A percentile compares a stretch with the other conserved stretches of the same genome.
Conservation (phyloP, 352 stramenopile species). For the Pythium brassicae region DNA sequence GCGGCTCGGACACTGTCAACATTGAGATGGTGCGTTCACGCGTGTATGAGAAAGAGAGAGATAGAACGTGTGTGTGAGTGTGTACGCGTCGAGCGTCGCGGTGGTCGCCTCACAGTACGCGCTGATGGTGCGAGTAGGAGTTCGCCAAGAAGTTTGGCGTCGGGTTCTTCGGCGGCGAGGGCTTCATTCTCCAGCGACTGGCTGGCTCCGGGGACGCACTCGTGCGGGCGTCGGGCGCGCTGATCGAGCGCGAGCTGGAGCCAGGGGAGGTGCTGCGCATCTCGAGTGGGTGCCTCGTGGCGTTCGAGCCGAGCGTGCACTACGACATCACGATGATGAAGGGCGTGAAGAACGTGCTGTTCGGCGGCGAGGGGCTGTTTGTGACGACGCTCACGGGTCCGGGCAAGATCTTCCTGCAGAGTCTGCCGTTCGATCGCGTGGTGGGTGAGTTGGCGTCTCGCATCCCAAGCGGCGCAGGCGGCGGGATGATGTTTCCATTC, state of each 20-base stretch:
- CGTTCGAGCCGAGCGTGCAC: constrained; percentile 81
- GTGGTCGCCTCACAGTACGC: background rate
- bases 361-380: constrained; percentile 93
- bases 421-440: constrained; percentile 89
- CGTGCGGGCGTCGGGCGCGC: constrained; percentile 85
- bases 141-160: constrained; percentile 88
- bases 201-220: constrained; percentile 88
- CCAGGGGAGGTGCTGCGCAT: constrained; percentile 89
- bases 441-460: constrained; percentile 89
- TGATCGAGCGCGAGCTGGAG: constrained; percentile 85
- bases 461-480: constrained; percentile 70
- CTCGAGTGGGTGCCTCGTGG: constrained; percentile 90
- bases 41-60: too few species aligned
- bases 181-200: constrained; percentile 93
- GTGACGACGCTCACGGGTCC: constrained; percentile 91
- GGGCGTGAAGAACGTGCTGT: constrained; percentile 93
- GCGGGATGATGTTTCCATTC: constrained; percentile 88
- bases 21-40: constrained; percentile 88
- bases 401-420: constrained; percentile 89
- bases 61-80: too few species aligned
- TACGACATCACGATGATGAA: constrained; percentile 92
- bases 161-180: constrained; percentile 94
- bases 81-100: too few species aligned
- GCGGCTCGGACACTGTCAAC: constrained; percentile 87
- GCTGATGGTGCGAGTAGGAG: constrained; percentile 35